These are phyloP conservation scores for Lepiota brunneoincarnata DNA, from an alignment of 768 basidiomycete species.

Conservation along the genomic window DNA sequence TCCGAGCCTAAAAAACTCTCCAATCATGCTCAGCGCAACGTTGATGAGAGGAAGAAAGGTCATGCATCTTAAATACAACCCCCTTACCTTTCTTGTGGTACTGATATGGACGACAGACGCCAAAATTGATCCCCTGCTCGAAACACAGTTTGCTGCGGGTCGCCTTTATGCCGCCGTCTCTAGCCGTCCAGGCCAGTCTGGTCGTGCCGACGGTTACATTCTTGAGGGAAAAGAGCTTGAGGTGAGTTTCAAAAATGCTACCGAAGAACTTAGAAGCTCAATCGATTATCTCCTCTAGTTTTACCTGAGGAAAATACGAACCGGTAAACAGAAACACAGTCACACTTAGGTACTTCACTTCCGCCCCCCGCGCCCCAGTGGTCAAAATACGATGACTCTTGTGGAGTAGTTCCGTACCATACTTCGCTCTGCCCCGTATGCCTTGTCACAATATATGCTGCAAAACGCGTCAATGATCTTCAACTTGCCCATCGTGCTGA, in stretches of 20 bases:
- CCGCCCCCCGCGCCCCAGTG: conserved; percentile 14
- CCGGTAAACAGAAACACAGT: conserved; percentile 95
- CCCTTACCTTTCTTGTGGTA: background rate
- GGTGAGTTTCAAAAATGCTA: conserved; percentile 41
- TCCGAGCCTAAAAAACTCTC: conserved; percentile 77
- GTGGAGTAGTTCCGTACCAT: conserved; percentile 3
- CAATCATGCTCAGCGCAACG: conserved; percentile 82
- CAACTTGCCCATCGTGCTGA: background rate
- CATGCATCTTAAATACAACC: conserved; percentile 12
- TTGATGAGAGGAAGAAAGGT: conserved; percentile 94
- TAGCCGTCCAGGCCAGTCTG: conserved; percentile 95
- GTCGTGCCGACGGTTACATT: conserved; percentile 95
- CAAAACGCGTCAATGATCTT: background rate
- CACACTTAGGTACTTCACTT: conserved; percentile 33
- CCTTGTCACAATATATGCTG: conserved; percentile 10
- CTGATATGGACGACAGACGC: conserved; percentile 50
- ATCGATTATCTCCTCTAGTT: conserved; percentile 49
- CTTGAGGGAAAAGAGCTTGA: conserved; percentile 99
- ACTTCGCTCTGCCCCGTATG: conserved; percentile 1
- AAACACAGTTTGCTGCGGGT: conserved; percentile 89
- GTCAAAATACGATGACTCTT: conserved; percentile 14
- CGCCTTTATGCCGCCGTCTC: conserved; percentile 93
- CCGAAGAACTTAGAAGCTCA: background rate
- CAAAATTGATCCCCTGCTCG: conserved; percentile 89
- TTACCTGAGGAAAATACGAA: conserved; percentile 90